phyloP scores from a whole-genome alignment of 139 green algal species.

The Auxenochlorella pyrenoidosa region DNA sequence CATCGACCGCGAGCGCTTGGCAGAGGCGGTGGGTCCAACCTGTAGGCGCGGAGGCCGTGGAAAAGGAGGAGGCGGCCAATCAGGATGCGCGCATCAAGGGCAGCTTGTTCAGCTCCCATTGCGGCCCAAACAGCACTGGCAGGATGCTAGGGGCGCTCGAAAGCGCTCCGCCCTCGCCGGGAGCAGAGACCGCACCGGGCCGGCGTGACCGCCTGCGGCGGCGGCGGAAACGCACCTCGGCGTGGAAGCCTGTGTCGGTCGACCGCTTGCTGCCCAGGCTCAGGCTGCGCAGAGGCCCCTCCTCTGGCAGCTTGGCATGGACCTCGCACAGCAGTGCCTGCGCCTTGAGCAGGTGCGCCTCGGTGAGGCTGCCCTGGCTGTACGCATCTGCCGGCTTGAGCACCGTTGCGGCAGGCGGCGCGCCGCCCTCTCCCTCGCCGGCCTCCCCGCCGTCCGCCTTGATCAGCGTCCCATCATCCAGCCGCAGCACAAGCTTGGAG shows the following conservation, averaged over 20 bases:
- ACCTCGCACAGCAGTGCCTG: conserved; percentile 51
- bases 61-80: not conserved
- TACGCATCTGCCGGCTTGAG: conserved; percentile 48
- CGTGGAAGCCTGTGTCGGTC: conserved; percentile 36
- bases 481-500: conserved; percentile 42
- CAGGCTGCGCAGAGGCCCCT: conserved; percentile 55
- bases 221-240: conserved; percentile 35
- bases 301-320: conserved; percentile 55
- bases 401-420: conserved; percentile 6
- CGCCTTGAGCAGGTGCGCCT: conserved; percentile 43
- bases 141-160: not conserved
- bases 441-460: conserved; percentile 5
- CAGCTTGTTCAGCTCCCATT: no score
- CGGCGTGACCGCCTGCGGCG: not conserved
- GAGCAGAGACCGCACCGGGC: not conserved
- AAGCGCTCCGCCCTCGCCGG: not conserved
- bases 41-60: not conserved
- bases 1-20: conserved; percentile 23
- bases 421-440: not conserved
- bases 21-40: conserved; percentile 14
- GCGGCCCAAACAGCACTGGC: not conserved
- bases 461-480: conserved; percentile 62
- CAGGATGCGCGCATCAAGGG: not conserved
- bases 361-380: conserved; percentile 36
- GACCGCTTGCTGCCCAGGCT: conserved; percentile 48